A percentile compares a stretch with the other conserved stretches of the same genome.
Evolutionary conservation across 73 alveolate species (phyloP).

Genomic region (Effrenium voratum): DNA sequence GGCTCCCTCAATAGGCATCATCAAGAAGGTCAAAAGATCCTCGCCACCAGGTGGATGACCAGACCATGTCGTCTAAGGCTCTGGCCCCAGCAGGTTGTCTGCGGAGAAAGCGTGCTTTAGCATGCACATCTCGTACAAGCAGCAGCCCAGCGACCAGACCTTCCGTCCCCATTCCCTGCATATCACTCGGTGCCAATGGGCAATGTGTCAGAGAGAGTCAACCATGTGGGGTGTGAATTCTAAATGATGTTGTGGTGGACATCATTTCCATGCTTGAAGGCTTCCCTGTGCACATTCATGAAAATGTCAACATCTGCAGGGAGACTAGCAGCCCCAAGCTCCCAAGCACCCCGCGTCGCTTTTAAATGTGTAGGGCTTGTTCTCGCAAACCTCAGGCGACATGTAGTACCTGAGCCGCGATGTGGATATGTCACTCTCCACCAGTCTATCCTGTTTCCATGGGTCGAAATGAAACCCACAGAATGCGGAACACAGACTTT

Average conservation of each 20-base stretch:
- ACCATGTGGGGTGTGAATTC: no score
- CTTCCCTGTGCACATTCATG: no score
- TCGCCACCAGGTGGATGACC: conserved; percentile 51
- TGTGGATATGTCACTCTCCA: no score
- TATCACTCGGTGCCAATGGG: no score
- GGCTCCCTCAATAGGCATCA: not conserved
- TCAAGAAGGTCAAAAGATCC: not conserved
- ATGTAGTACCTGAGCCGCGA: conserved; percentile 93
- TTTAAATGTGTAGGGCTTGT: conserved; percentile 96
- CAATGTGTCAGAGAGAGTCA: no score
- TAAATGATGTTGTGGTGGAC: no score
- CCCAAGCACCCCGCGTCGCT: conserved; percentile 95
- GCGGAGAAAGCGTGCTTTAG: conserved; percentile 97
- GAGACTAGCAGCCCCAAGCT: not conserved
- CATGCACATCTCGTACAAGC: conserved; percentile 97
- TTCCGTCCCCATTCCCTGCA: not conserved
- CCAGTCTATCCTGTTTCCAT: no score
- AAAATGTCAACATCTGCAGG: no score
- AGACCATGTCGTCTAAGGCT: no score
- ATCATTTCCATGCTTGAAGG: no score
- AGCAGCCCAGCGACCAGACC: conserved; percentile 97
- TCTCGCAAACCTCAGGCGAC: conserved; percentile 96
- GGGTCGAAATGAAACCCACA: no score
- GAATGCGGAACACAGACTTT: no score
- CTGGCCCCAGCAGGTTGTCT: conserved; percentile 96